Conservation (phyloP, 305 asterid genomes). For the Fraxinus platypoda region DNA sequence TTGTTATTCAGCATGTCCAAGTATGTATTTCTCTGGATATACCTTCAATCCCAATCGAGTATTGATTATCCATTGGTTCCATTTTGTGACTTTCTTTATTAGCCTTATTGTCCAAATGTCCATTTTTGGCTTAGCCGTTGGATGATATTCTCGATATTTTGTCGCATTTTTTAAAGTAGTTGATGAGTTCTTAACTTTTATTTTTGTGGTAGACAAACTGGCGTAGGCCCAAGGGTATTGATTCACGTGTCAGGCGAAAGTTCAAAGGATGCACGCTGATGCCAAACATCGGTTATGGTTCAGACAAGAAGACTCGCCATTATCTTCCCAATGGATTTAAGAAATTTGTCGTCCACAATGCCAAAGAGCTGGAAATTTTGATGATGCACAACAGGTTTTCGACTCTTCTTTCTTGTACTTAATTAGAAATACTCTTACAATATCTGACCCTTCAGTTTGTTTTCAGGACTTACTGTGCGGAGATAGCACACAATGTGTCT, state of each 20-base stretch:
- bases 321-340: slow-evolving; percentile 47
- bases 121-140: background rate
- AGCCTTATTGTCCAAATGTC: background rate
- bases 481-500: slow-evolving; percentile 31
- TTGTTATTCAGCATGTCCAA: background rate
- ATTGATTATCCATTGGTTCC: background rate
- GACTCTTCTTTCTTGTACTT: background rate
- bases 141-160: background rate
- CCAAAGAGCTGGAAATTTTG: slow-evolving; percentile 37
- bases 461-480: slow-evolving; percentile 30
- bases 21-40: background rate
- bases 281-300: slow-evolving; percentile 17
- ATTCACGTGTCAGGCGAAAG: slow-evolving; percentile 51
- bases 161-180: background rate
- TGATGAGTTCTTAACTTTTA: background rate
- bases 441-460: background rate
- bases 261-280: slow-evolving; percentile 46
- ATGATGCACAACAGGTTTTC: slow-evolving; percentile 44
- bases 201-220: slow-evolving; percentile 31
- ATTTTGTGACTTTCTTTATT: background rate
- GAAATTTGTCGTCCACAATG: slow-evolving; percentile 47
- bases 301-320: background rate
- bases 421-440: background rate
- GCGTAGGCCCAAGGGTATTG: slow-evolving; percentile 55
- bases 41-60: background rate